phyloP scores from a whole-genome alignment of 2,329 filamentous ascomycete genomes.

The Pseudogymnoascus sp. region DNA sequence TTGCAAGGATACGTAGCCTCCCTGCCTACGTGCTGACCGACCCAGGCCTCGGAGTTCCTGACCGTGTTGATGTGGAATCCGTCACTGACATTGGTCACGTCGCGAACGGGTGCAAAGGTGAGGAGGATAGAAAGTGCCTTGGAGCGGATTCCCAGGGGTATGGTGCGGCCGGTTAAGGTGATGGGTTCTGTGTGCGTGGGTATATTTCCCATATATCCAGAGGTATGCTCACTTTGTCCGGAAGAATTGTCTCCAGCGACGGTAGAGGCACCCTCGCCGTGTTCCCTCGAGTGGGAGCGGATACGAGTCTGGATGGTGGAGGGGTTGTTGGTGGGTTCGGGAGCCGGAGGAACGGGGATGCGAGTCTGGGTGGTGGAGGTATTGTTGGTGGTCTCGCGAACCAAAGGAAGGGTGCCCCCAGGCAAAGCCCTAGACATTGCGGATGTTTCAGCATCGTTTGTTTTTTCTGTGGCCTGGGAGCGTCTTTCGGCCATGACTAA shows the following conservation, averaged over 20 bases:
- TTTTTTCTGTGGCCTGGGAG: not conserved
- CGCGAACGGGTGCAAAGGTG: not conserved
- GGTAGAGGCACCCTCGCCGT: not conserved
- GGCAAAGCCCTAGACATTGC: not conserved
- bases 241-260: not conserved
- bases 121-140: not conserved
- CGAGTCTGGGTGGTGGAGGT: not conserved
- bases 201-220: not conserved
- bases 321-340: no score
- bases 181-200: not conserved
- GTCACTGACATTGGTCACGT: not conserved
- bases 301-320: no score
- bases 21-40: not conserved
- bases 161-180: not conserved
- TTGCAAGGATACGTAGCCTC: not conserved
- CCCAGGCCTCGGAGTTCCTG: not conserved
- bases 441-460: not conserved
- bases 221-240: not conserved
- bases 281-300: no score
- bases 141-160: not conserved
- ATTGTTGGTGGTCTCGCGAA: not conserved
- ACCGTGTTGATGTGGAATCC: not conserved
- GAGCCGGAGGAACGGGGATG: not conserved
- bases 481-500: not conserved
- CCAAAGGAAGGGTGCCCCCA: not conserved